A percentile compares a stretch with the other conserved stretches of the same genome.
Conservation (phyloP, 306 rosid species). For the Trifolium fragiferum region DNA sequence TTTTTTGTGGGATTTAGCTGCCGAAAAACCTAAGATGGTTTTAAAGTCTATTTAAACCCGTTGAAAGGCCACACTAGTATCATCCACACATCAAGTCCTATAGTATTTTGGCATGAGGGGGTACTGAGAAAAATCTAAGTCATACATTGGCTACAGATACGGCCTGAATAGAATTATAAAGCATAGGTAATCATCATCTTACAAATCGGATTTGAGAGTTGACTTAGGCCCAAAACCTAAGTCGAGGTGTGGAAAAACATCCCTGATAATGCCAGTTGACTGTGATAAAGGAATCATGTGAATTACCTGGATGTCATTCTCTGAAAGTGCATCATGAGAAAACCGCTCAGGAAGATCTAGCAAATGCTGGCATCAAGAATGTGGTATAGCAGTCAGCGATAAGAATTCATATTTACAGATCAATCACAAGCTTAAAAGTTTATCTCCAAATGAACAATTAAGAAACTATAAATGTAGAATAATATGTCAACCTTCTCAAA, state of each 20-base stretch:
- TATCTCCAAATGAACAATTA: conserved; percentile 22
- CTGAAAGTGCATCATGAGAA: conserved; percentile 75
- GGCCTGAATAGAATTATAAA: background rate
- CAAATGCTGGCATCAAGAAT: conserved; percentile 71
- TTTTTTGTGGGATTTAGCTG: background rate
- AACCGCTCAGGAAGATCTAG: conserved; percentile 67
- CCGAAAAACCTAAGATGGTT: background rate
- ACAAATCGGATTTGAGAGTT: background rate
- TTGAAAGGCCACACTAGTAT: background rate
- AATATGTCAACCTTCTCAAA: conserved; percentile 72
- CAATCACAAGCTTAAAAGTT: conserved; percentile 20
- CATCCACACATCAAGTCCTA: background rate
- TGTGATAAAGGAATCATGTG: conserved; percentile 21
- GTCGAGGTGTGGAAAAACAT: conserved; percentile 14
- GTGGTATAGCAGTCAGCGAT: conserved; percentile 45
- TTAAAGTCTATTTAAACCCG: background rate
- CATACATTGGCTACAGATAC: background rate
- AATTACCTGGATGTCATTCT: conserved; percentile 84
- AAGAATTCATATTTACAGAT: conserved; percentile 38
- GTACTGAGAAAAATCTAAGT: background rate
- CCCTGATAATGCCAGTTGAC: conserved; percentile 19
- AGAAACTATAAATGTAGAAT: conserved; percentile 18
- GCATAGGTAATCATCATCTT: background rate
- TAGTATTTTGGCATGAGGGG: background rate
- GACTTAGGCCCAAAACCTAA: background rate